Percentiles rank a stretch among this genome's conserved stretches.
Conservation (phyloP, 345 rosid genomes). For the Salix dunnii region DNA sequence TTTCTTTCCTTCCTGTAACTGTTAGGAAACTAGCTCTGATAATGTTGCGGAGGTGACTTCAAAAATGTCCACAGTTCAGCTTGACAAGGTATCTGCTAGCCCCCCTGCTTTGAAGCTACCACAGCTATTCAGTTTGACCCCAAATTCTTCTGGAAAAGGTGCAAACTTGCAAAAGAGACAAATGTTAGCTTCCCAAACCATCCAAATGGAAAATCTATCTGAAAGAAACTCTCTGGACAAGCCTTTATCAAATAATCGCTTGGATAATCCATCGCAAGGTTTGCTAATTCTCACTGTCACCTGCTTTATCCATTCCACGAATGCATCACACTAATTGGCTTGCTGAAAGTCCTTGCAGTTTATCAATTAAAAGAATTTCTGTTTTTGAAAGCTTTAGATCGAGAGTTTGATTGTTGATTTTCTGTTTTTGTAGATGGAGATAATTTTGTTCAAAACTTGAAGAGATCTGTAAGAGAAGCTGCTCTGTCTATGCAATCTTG, state of each 20-base stretch:
- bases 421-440: constrained; percentile 58
- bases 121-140: constrained; percentile 82
- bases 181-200: constrained; percentile 46
- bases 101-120: constrained; percentile 85
- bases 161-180: constrained; percentile 76
- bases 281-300: constrained; percentile 19
- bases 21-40: constrained; percentile 70
- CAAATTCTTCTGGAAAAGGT: constrained; percentile 82
- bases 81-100: constrained; percentile 70
- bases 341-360: constrained; percentile 1
- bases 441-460: constrained; percentile 62
- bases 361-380: neutral
- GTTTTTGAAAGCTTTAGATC: constrained; percentile 10
- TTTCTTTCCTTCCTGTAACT: neutral
- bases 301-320: neutral
- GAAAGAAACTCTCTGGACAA: constrained; percentile 57
- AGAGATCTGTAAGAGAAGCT: constrained; percentile 90
- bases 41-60: constrained; percentile 70
- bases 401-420: constrained; percentile 16
- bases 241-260: constrained; percentile 41
- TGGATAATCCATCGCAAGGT: constrained; percentile 64
- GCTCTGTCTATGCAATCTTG: constrained; percentile 62
- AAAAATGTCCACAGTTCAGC: constrained; percentile 64
- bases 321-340: neutral
- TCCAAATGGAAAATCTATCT: constrained; percentile 55